Conservation (phyloP, 2,329 filamentous ascomycete species). For the Aspergillus tanneri region DNA sequence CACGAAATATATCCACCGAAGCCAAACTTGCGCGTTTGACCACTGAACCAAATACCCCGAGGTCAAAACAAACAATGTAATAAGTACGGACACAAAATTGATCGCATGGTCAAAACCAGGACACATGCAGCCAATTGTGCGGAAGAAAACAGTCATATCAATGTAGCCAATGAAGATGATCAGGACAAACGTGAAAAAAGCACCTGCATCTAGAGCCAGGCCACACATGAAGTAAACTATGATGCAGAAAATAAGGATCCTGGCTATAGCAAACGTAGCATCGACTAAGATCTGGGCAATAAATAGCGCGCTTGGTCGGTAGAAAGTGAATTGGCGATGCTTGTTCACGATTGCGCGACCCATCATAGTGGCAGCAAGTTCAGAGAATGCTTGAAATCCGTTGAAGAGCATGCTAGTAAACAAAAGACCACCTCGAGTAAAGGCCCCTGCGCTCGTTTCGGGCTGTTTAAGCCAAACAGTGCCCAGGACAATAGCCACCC, state of each 20-base stretch:
- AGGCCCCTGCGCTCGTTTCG: constrained; percentile 64
- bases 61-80: constrained; percentile 78
- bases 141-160: constrained; percentile 74
- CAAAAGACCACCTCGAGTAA: constrained; percentile 76
- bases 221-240: constrained; percentile 80
- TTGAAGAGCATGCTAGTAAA: constrained; percentile 82
- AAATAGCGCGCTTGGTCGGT: constrained; percentile 78
- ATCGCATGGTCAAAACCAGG: constrained; percentile 84
- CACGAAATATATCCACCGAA: constrained; percentile 78
- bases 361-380: constrained; percentile 72
- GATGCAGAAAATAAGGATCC: constrained; percentile 70
- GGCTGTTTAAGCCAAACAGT: constrained; percentile 74
- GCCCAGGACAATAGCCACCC: constrained; percentile 75
- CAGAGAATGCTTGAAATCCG: constrained; percentile 80
- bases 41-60: constrained; percentile 84
- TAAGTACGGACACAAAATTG: constrained; percentile 74
- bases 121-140: constrained; percentile 70
- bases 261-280: constrained; percentile 66
- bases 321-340: constrained; percentile 79
- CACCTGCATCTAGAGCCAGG: constrained; percentile 65
- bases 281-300: constrained; percentile 81
- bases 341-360: constrained; percentile 78
- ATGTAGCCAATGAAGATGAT: constrained; percentile 68
- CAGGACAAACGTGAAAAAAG: constrained; percentile 75
- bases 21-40: constrained; percentile 69